Evolutionary conservation across 2,329 filamentous ascomycete species (phyloP).

Genomic region (Penicillium sp.): DNA sequence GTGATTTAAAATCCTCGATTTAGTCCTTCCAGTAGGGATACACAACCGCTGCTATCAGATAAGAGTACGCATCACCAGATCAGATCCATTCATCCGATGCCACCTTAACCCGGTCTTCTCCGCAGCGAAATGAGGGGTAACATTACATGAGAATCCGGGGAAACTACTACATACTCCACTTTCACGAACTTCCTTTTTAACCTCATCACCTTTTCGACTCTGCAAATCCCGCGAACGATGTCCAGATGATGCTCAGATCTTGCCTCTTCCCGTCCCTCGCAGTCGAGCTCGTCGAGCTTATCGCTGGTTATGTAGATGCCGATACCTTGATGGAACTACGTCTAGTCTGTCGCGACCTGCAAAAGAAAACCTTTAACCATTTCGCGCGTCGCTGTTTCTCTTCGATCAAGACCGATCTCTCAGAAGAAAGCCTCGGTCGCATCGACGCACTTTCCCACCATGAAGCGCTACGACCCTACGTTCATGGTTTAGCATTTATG

Average conservation of each 20-base stretch:
- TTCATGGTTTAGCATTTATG: constrained; percentile 23
- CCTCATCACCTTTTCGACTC: not conserved
- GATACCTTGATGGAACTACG: constrained; percentile 18
- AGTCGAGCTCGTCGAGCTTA: constrained; percentile 23
- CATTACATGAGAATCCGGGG: not conserved
- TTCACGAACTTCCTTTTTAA: not conserved
- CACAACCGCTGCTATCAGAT: too few species aligned
- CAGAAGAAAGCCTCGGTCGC: constrained; percentile 18
- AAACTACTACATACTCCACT: not conserved
- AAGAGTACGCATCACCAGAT: not conserved
- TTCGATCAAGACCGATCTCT: constrained; percentile 23
- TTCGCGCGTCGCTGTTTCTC: constrained; percentile 24
- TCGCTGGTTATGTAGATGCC: constrained; percentile 9
- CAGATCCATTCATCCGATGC: not conserved
- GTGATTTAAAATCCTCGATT: too few species aligned
- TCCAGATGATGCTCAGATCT: not conserved
- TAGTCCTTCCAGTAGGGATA: too few species aligned
- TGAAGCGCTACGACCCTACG: constrained; percentile 13
- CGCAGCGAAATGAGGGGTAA: not conserved
- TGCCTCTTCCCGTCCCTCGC: constrained; percentile 8
- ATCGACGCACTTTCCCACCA: constrained; percentile 19
- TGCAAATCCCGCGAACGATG: not conserved
- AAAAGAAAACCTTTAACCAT: constrained; percentile 25
- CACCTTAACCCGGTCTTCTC: not conserved
- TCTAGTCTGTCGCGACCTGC: constrained; percentile 17